Evolutionary conservation across 805 yeast genomes (phyloP).

Genomic region (Hyphopichia homilentoma): DNA sequence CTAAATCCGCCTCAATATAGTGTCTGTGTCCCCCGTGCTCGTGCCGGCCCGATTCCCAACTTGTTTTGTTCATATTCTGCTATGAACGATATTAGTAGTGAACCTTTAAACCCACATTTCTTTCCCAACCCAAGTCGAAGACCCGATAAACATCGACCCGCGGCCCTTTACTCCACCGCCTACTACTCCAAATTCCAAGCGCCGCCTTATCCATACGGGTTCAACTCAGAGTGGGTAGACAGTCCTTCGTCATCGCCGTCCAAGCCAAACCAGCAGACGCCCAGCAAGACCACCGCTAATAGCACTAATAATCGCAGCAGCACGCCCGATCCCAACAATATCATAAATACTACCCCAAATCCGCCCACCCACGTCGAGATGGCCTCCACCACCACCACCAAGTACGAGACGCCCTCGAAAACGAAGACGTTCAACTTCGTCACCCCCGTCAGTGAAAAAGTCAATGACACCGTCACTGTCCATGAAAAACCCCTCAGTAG

Average conservation of each 20-base stretch:
- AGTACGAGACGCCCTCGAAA: slow-evolving; percentile 11
- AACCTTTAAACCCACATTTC: not conserved
- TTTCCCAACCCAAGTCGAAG: not conserved
- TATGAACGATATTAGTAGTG: slow-evolving; percentile 2
- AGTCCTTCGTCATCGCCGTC: slow-evolving; percentile 12
- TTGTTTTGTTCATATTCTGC: not conserved
- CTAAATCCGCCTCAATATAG: too few relatives aligned
- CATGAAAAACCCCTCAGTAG: not conserved
- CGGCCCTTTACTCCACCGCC: too few relatives aligned
- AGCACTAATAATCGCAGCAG: slow-evolving; percentile 11
- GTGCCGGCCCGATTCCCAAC: too few relatives aligned
- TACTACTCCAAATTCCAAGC: too few relatives aligned
- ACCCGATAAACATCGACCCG: not conserved
- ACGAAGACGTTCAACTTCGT: slow-evolving; percentile 1
- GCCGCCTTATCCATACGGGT: slow-evolving; percentile 5
- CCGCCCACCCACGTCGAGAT: too few relatives aligned
- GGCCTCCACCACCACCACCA: slow-evolving; percentile 8
- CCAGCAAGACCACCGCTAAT: slow-evolving; percentile 3
- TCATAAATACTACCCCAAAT: slow-evolving; percentile 8
- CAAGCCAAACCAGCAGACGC: too few relatives aligned
- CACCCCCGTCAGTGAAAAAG: slow-evolving; percentile 6
- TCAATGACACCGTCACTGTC: not conserved
- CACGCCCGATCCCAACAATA: slow-evolving; percentile 7
- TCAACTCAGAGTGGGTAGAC: slow-evolving; percentile 26
- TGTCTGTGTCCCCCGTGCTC: too few relatives aligned